Percentiles rank a stretch among this genome's conserved stretches.
phyloP scores from a whole-genome alignment of 768 basidiomycete genomes.

The Lactarius pseudohatsudake region DNA sequence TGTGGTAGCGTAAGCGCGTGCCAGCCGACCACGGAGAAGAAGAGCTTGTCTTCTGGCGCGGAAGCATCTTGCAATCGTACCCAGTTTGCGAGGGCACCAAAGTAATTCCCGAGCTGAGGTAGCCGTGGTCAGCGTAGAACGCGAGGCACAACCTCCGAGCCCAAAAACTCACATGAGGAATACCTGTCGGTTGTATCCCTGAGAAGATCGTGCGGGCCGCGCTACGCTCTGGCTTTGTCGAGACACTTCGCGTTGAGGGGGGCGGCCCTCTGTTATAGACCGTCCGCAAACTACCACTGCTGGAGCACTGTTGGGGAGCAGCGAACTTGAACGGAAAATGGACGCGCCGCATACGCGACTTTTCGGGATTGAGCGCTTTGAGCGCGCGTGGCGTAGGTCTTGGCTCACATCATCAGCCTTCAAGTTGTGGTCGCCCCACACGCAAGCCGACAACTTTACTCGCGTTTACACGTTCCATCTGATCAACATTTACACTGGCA shows the following conservation, averaged over 20 bases:
- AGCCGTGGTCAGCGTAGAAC: not conserved
- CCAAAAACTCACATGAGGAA: slow-evolving; percentile 67
- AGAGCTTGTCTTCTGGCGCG: slow-evolving; percentile 55
- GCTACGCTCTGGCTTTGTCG: slow-evolving; percentile 4
- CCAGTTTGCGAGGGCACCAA: slow-evolving; percentile 91
- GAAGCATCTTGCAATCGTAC: slow-evolving; percentile 71
- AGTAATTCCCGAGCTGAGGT: slow-evolving; percentile 83
- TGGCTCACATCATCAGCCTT: not conserved
- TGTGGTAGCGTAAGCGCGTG: slow-evolving; percentile 94
- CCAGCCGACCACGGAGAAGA: slow-evolving; percentile 91
- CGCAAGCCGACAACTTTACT: not conserved
- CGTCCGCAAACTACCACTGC: not conserved
- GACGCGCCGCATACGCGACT: slow-evolving; percentile 19
- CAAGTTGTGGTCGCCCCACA: not conserved
- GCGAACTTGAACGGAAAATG: slow-evolving; percentile 6
- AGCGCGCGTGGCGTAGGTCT: not conserved
- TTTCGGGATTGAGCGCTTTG: not conserved
- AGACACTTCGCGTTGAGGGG: not conserved
- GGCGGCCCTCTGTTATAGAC: not conserved
- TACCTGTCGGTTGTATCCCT: slow-evolving; percentile 92
- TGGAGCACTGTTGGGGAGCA: not conserved
- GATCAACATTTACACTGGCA: not conserved
- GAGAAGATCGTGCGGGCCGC: slow-evolving; percentile 63
- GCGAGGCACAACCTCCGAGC: not conserved
- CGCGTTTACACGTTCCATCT: not conserved